These are phyloP conservation scores for Naganishia sp. DNA, from an alignment of 1,284 basidiomycete species.

Conservation along the genomic window DNA sequence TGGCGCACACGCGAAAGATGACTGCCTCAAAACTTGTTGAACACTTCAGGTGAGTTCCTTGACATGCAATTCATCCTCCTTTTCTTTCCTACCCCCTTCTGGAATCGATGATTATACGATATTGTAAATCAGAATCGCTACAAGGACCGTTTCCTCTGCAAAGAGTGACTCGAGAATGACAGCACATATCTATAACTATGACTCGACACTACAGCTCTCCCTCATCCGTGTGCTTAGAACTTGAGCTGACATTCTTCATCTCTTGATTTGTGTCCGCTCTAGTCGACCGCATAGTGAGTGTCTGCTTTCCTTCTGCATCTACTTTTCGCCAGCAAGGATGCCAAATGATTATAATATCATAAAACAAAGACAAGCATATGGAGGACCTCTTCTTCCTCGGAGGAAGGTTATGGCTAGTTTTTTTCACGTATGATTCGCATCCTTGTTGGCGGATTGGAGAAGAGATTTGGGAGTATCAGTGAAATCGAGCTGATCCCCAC, in stretches of 20 bases:
- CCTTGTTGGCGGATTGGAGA: background rate
- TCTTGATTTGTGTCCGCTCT: background rate
- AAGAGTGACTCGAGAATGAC: slow-evolving; percentile 31
- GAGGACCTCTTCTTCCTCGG: slow-evolving; percentile 28
- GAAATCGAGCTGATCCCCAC: slow-evolving; percentile 1
- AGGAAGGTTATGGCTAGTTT: slow-evolving; percentile 29
- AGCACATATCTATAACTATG: slow-evolving; percentile 28
- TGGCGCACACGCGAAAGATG: background rate
- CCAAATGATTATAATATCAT: slow-evolving; percentile 28
- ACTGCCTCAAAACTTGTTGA: background rate
- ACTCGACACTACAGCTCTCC: background rate
- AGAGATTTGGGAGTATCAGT: background rate
- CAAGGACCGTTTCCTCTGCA: slow-evolving; percentile 26
- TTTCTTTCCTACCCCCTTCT: slow-evolving; percentile 1
- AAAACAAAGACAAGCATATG: slow-evolving; percentile 36
- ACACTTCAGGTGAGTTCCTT: background rate
- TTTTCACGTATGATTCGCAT: slow-evolving; percentile 28
- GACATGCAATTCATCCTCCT: background rate
- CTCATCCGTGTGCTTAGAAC: background rate
- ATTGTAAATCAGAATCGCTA: slow-evolving; percentile 35
- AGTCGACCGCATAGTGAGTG: slow-evolving; percentile 5
- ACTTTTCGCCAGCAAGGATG: background rate
- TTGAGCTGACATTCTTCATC: slow-evolving; percentile 15
- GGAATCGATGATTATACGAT: slow-evolving; percentile 31
- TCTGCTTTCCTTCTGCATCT: background rate